Evolutionary conservation across 306 rosid genomes (phyloP).

Genomic region (Dalbergia cochinchinensis): DNA sequence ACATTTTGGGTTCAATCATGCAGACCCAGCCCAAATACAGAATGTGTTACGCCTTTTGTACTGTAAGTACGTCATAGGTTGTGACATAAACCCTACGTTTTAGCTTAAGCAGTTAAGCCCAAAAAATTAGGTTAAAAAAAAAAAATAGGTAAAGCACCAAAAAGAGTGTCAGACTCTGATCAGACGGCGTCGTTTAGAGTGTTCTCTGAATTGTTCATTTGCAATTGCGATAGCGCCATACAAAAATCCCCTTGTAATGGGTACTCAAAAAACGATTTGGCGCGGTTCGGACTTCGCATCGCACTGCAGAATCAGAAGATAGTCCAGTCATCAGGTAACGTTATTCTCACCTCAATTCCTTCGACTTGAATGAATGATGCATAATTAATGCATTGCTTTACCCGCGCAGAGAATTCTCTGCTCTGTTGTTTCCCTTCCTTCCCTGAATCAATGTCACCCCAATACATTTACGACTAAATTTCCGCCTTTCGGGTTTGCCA

Average conservation of each 20-base stretch:
- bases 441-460: background rate
- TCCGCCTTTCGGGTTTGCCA: background rate
- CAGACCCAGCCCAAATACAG: no score
- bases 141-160: no score
- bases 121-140: no score
- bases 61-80: no score
- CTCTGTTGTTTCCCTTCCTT: background rate
- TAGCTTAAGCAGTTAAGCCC: no score
- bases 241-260: background rate
- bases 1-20: no score
- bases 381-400: background rate
- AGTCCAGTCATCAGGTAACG: background rate
- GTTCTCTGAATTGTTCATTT: background rate
- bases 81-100: no score
- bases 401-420: background rate
- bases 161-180: no score
- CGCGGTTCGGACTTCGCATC: background rate
- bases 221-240: background rate
- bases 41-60: no score
- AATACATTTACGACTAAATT: no score
- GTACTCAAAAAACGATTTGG: background rate
- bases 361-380: background rate
- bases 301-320: background rate
- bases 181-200: conserved; percentile 22
- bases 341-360: background rate